Evolutionary conservation across 805 yeast genomes (phyloP), one percentile per base, ranked within the genome.

Genomic region (Priceomyces castillae): DNA sequence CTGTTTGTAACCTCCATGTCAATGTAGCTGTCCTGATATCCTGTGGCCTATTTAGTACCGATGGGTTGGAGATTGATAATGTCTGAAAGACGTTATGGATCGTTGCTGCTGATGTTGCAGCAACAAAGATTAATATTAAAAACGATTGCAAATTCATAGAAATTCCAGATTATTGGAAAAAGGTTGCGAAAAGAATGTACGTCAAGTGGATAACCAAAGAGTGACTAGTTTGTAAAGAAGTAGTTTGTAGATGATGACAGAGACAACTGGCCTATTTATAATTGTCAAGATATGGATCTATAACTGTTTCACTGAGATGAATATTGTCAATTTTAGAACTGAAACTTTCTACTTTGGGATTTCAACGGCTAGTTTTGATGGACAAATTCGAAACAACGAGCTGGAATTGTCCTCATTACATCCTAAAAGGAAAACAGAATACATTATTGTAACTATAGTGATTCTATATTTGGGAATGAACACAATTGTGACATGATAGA

Each of bases 1-100:
- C 34, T 2, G 43, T 31, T 6, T 31, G 31, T 35, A 54, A 37
- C 3, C 37, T 37, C 54, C 52, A 54, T 7, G 31, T 19, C 17
- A 53, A 40, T 4, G 36, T 45, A 7, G 57, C 58, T 2, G 53
- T 50, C 16, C 57, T 37, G n/a, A 51, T 46, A 39, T 54, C 57
- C 34, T 54, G 54, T 3, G 58, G 52, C 18, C 51, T 43, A 7
- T 38, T 37, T 17, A 36, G 26, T 7, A 30, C 17, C 7, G 49
- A 37, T 10, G 51, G 39, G 37, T 42, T 16, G 22, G 47, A 37
- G n/a, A 46, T 48, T 2, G 37, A 11, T 23, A 48, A 40, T 3
- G 50, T 34, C 23, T 38, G 43, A 28, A 41, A 48, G 15, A 46
- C 43, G 38, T 46, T 37, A 16, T 33, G 28, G 14, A 43, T 37